A percentile compares a stretch with the other conserved stretches of the same genome.
Conservation (phyloP, 257 asterid genomes). For the Nicotiana knightiana region DNA sequence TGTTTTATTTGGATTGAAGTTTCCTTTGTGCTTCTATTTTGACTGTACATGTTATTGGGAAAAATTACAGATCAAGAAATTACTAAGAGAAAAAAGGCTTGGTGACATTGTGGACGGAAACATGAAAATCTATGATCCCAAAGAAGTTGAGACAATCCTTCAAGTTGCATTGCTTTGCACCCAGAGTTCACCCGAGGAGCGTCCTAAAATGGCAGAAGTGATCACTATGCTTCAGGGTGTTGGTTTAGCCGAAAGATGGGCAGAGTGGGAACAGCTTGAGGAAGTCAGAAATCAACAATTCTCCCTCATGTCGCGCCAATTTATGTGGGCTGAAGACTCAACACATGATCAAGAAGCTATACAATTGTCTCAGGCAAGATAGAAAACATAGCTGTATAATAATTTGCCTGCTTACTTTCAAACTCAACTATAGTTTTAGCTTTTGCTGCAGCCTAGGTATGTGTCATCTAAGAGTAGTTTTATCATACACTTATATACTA, state of each 20-base stretch:
- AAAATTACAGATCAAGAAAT: slow-evolving; percentile 54
- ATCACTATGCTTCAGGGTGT: slow-evolving; percentile 71
- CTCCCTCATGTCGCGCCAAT: slow-evolving; percentile 40
- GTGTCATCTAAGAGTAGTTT: neutral
- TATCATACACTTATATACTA: neutral
- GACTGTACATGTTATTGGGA: neutral
- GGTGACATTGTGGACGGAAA: slow-evolving; percentile 63
- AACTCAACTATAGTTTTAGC: neutral
- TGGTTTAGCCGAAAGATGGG: slow-evolving; percentile 84
- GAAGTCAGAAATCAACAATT: slow-evolving; percentile 48
- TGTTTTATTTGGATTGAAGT: neutral
- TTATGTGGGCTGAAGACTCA: slow-evolving; percentile 76
- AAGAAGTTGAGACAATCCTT: slow-evolving; percentile 63
- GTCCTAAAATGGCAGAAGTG: slow-evolving; percentile 73
- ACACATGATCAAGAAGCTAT: slow-evolving; percentile 74
- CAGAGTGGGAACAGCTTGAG: slow-evolving; percentile 87
- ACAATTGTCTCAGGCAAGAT: slow-evolving; percentile 79
- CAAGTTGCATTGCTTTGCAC: slow-evolving; percentile 91
- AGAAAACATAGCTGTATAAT: neutral
- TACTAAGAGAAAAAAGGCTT: slow-evolving; percentile 57
- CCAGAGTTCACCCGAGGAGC: slow-evolving; percentile 70
- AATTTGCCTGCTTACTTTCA: neutral
- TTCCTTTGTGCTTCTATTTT: neutral
- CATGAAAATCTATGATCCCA: slow-evolving; percentile 36
- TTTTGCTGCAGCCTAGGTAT: neutral